These are phyloP conservation scores for Exophiala viscosa DNA, from an alignment of 2,329 filamentous ascomycete species.

Conservation along the genomic window DNA sequence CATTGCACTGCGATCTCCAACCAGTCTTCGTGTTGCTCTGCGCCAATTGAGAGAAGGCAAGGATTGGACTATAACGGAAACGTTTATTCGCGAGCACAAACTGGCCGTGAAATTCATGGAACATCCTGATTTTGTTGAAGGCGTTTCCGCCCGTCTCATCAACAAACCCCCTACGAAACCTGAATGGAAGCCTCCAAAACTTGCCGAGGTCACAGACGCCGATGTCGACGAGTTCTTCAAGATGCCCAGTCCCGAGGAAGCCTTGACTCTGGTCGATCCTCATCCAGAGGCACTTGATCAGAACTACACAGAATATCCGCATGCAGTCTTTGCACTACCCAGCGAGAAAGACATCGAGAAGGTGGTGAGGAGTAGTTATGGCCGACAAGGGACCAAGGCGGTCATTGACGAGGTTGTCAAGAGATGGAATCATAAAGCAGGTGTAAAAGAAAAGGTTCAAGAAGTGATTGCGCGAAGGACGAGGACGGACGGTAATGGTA, in stretches of 20 bases:
- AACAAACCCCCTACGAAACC: slow-evolving; percentile 64
- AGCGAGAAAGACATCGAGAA: slow-evolving; percentile 56
- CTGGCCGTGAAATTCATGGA: slow-evolving; percentile 87
- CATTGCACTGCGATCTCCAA: slow-evolving; percentile 76
- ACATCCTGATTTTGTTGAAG: slow-evolving; percentile 85
- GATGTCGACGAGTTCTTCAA: slow-evolving; percentile 69
- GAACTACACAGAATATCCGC: slow-evolving; percentile 72
- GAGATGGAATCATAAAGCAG: slow-evolving; percentile 61
- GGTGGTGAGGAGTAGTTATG: slow-evolving; percentile 38
- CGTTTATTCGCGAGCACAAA: slow-evolving; percentile 80
- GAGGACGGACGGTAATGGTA: slow-evolving; percentile 39
- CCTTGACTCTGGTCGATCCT: slow-evolving; percentile 59
- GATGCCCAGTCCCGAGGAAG: slow-evolving; percentile 41
- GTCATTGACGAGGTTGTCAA: slow-evolving; percentile 62
- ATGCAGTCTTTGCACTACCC: slow-evolving; percentile 66
- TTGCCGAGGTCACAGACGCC: slow-evolving; percentile 61
- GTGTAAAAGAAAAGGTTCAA: slow-evolving; percentile 63
- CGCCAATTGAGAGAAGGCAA: slow-evolving; percentile 74
- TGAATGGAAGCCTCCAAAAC: slow-evolving; percentile 69
- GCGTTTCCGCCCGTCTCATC: slow-evolving; percentile 77
- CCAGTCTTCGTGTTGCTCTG: slow-evolving; percentile 77
- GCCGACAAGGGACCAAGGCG: slow-evolving; percentile 51
- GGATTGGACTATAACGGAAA: slow-evolving; percentile 75
- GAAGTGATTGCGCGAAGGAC: slow-evolving; percentile 68
- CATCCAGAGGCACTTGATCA: slow-evolving; percentile 27